These are phyloP conservation scores for Paracoccidioides brasiliensis DNA, from an alignment of 2,329 filamentous ascomycete genomes.

Conservation along the genomic window DNA sequence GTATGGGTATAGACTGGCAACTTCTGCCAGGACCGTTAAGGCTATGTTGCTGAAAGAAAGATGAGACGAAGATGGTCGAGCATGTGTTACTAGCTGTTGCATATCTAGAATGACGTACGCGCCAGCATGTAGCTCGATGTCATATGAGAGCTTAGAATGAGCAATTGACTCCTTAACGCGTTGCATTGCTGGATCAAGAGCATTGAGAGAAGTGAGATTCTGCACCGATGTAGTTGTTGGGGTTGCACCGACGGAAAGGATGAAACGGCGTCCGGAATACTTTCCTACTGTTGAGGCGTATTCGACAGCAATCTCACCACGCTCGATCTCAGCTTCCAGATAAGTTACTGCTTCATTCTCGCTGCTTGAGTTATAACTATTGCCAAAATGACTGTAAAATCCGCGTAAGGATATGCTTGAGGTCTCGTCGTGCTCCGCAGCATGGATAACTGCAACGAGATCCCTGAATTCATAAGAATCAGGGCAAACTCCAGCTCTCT, in stretches of 20 bases:
- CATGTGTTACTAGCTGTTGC: slow-evolving; percentile 62
- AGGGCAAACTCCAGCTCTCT: slow-evolving; percentile 52
- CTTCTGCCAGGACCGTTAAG: slow-evolving; percentile 56
- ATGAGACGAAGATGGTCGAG: slow-evolving; percentile 29
- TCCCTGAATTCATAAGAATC: slow-evolving; percentile 25
- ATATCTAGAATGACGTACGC: slow-evolving; percentile 64
- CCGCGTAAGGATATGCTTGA: slow-evolving; percentile 39
- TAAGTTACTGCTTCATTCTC: slow-evolving; percentile 45
- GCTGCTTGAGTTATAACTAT: slow-evolving; percentile 49
- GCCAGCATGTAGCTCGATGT: slow-evolving; percentile 58
- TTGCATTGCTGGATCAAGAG: slow-evolving; percentile 2
- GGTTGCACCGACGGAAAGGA: slow-evolving; percentile 60
- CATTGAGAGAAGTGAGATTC: slow-evolving; percentile 36
- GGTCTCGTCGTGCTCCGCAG: slow-evolving; percentile 12
- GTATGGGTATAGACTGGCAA: slow-evolving; percentile 51
- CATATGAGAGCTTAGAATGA: slow-evolving; percentile 14
- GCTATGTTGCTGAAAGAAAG: slow-evolving; percentile 40
- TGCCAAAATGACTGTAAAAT: slow-evolving; percentile 59
- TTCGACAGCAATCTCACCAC: slow-evolving; percentile 20
- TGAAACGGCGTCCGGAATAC: slow-evolving; percentile 21
- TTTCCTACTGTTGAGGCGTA: slow-evolving; percentile 8
- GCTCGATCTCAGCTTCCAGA: slow-evolving; percentile 47
- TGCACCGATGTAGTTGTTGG: slow-evolving; percentile 57
- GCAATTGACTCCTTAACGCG: slow-evolving; percentile 8
- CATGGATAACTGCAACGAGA: slow-evolving; percentile 14